A percentile compares a stretch with the other conserved stretches of the same genome.
Conservation (phyloP, 148 eudicot species). For the Rhododendron mucronatum region DNA sequence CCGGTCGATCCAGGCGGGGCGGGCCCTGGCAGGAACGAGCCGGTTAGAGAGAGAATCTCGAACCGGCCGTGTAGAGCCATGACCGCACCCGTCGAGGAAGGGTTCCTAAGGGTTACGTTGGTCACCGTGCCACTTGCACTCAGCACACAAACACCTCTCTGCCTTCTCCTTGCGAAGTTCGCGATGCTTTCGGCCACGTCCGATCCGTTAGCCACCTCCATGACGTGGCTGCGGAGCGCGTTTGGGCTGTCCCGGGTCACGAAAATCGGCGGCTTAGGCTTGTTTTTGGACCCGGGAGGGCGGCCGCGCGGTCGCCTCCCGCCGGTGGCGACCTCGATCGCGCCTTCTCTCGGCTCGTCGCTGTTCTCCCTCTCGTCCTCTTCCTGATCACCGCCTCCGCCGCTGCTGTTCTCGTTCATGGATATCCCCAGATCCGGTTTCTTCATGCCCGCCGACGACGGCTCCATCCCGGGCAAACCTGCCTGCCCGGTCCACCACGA, state of each 20-base stretch:
- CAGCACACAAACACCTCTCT: slow-evolving; percentile 57
- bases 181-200: slow-evolving; percentile 54
- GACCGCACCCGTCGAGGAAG: slow-evolving; percentile 30
- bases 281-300: slow-evolving; percentile 60
- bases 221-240: slow-evolving; percentile 56
- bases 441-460: slow-evolving; percentile 20
- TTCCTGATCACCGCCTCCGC: not conserved
- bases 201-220: slow-evolving; percentile 51
- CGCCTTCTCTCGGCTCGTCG: slow-evolving; percentile 59
- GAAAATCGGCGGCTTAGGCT: slow-evolving; percentile 54
- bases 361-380: slow-evolving; percentile 27
- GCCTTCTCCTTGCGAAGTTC: slow-evolving; percentile 41
- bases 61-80: slow-evolving; percentile 57
- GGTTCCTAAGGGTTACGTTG: slow-evolving; percentile 47
- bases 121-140: slow-evolving; percentile 52
- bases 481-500: slow-evolving; percentile 37
- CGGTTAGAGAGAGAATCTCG: slow-evolving; percentile 56
- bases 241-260: slow-evolving; percentile 63
- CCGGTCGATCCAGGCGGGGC: slow-evolving; percentile 57
- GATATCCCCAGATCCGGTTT: slow-evolving; percentile 52
- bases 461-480: slow-evolving; percentile 19
- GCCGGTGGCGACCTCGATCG: slow-evolving; percentile 31
- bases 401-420: slow-evolving; percentile 19
- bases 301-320: slow-evolving; percentile 46
- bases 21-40: slow-evolving; percentile 49